Conservation (phyloP, 371 early-diverging fungal species). For the Mortierella sp. region DNA sequence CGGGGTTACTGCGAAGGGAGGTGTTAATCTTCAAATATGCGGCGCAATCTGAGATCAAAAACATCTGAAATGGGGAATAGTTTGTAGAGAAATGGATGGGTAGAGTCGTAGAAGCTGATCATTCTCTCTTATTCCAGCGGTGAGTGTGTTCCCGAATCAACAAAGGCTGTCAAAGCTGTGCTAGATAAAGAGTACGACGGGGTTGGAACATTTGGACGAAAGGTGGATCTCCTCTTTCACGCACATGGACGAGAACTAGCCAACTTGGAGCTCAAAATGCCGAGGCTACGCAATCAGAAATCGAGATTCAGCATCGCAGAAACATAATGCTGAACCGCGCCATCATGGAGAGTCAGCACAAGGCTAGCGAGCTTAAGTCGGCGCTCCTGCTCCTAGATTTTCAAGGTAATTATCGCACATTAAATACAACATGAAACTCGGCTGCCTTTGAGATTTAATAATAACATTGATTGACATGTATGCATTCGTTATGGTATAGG, state of each 20-base stretch:
- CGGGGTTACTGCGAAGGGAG: too few species aligned
- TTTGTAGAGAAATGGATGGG: too few species aligned
- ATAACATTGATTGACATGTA: background rate
- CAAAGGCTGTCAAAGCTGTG: slow-evolving; percentile 15
- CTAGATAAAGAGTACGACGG: slow-evolving; percentile 20
- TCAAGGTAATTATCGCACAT: slow-evolving; percentile 1
- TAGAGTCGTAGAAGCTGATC: too few species aligned
- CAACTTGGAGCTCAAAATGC: slow-evolving; percentile 19
- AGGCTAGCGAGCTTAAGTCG: slow-evolving; percentile 1
- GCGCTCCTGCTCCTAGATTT: background rate
- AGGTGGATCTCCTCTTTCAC: slow-evolving; percentile 18
- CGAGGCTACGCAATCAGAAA: slow-evolving; percentile 11
- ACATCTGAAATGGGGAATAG: too few species aligned
- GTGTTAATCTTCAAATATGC: too few species aligned
- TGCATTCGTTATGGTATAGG: slow-evolving; percentile 1
- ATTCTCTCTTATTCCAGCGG: slow-evolving; percentile 5
- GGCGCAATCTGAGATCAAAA: too few species aligned
- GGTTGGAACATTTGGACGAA: slow-evolving; percentile 19
- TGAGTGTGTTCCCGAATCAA: slow-evolving; percentile 20
- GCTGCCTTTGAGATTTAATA: background rate
- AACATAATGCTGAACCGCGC: slow-evolving; percentile 19
- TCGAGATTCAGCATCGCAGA: slow-evolving; percentile 20
- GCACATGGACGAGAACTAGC: slow-evolving; percentile 17
- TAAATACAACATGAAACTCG: background rate
- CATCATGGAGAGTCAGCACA: slow-evolving; percentile 21